A percentile compares a stretch with the other conserved stretches of the same genome.
Evolutionary conservation across 2,329 filamentous ascomycete species (phyloP).

Genomic region (Ophiostoma perfectum): DNA sequence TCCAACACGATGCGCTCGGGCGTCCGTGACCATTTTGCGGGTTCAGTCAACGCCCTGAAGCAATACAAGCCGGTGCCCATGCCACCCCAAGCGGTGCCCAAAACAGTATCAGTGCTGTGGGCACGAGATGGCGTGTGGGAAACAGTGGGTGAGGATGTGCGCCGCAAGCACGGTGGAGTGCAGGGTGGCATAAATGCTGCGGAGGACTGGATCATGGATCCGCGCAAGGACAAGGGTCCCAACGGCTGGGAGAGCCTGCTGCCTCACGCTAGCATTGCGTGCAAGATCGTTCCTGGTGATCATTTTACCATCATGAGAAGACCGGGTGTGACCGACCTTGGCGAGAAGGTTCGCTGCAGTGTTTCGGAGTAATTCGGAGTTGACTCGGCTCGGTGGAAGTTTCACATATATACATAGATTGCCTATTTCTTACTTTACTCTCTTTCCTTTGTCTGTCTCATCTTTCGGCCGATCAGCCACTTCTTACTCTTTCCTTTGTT

Average conservation of each 20-base stretch:
- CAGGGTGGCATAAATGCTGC: slow-evolving; percentile 35
- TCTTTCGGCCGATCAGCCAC: not conserved
- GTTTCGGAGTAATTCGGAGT: slow-evolving; percentile 5
- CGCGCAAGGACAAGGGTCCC: slow-evolving; percentile 64
- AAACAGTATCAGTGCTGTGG: slow-evolving; percentile 61
- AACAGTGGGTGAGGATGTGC: slow-evolving; percentile 54
- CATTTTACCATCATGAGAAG: slow-evolving; percentile 78
- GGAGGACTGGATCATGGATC: slow-evolving; percentile 64
- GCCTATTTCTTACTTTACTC: not conserved
- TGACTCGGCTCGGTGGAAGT: not conserved
- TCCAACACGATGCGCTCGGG: slow-evolving; percentile 58
- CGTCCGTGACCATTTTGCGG: slow-evolving; percentile 68
- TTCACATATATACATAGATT: not conserved
- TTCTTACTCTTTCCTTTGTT: not conserved
- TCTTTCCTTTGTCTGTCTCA: not conserved
- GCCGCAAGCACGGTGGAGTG: slow-evolving; percentile 49
- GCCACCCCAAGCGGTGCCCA: slow-evolving; percentile 52
- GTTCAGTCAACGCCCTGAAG: slow-evolving; percentile 61
- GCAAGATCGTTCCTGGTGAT: slow-evolving; percentile 63
- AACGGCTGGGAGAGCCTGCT: slow-evolving; percentile 66
- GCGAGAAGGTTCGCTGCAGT: slow-evolving; percentile 4
- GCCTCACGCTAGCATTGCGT: slow-evolving; percentile 55
- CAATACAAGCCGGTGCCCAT: slow-evolving; percentile 63
- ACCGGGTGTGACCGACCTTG: slow-evolving; percentile 26
- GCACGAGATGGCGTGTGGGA: slow-evolving; percentile 21